A percentile compares a stretch with the other conserved stretches of the same genome.
Conservation (phyloP, 148 eudicot species). For the Cornus florida region DNA sequence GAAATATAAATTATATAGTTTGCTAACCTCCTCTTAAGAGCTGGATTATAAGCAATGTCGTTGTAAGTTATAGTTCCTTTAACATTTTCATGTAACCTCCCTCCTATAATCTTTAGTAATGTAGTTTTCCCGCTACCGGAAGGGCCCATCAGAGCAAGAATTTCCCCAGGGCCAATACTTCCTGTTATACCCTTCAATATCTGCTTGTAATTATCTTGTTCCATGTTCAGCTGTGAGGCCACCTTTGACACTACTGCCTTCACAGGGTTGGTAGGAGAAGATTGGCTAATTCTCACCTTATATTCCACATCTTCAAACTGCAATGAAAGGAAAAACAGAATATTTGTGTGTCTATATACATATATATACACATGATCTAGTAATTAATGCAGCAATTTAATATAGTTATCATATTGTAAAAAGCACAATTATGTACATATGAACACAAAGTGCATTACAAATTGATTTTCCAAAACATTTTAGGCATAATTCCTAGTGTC, state of each 20-base stretch:
- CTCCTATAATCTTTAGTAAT: constrained; percentile 74
- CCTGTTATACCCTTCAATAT: constrained; percentile 90
- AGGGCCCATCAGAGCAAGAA: constrained; percentile 96
- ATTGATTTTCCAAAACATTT: no score
- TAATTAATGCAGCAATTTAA: background rate
- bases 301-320: constrained; percentile 90
- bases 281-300: constrained; percentile 50
- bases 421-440: no score
- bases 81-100: constrained; percentile 72
- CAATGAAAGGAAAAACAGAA: constrained; percentile 7
- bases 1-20: background rate
- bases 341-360: no score
- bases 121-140: constrained; percentile 99
- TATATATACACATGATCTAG: no score
- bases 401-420: background rate
- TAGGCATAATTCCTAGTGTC: no score
- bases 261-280: constrained; percentile 45
- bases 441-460: no score
- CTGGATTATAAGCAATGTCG: constrained; percentile 68
- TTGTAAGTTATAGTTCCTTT: constrained; percentile 80
- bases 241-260: constrained; percentile 65
- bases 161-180: constrained; percentile 88
- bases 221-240: constrained; percentile 51
- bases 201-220: constrained; percentile 60
- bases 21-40: constrained; percentile 79